A percentile compares a stretch with the other conserved stretches of the same genome.
These are phyloP conservation scores for Lactarius psammicola DNA, from an alignment of 768 basidiomycete species.

Conservation along the genomic window DNA sequence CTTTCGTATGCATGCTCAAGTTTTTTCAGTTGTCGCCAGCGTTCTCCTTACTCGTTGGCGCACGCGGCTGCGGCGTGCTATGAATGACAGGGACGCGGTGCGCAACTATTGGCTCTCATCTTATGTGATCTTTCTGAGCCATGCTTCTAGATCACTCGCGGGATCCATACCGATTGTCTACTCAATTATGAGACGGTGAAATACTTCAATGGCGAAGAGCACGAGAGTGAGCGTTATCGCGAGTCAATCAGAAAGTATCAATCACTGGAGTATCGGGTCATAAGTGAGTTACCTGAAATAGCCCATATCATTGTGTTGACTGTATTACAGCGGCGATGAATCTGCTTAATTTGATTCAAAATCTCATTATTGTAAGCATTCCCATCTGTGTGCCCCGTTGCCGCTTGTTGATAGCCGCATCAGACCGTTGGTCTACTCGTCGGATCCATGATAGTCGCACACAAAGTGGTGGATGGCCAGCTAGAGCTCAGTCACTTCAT, in stretches of 20 bases:
- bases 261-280: constrained; percentile 67
- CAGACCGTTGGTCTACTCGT: constrained; percentile 77
- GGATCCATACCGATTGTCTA: constrained; percentile 79
- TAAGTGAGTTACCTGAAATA: constrained; percentile 46
- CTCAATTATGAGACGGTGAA: constrained; percentile 86
- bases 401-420: constrained; percentile 5
- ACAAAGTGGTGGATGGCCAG: constrained; percentile 56
- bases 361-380: constrained; percentile 68
- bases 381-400: too few species aligned
- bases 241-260: constrained; percentile 77
- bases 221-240: constrained; percentile 69
- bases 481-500: constrained; percentile 63
- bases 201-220: constrained; percentile 83
- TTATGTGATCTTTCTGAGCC: constrained; percentile 1
- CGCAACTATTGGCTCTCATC: constrained; percentile 31
- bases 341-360: constrained; percentile 74
- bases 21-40: constrained; percentile 44
- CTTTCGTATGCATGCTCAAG: constrained; percentile 2
- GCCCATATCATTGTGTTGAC: not conserved
- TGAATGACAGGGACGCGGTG: constrained; percentile 82
- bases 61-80: constrained; percentile 68
- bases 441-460: constrained; percentile 77
- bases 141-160: constrained; percentile 58
- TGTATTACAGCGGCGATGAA: constrained; percentile 58
- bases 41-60: constrained; percentile 68